Percentiles rank a stretch among this genome's conserved stretches.
These are phyloP conservation scores for Clarireedia homoeocarpa DNA, from an alignment of 2,329 filamentous ascomycete species.

Conservation along the genomic window DNA sequence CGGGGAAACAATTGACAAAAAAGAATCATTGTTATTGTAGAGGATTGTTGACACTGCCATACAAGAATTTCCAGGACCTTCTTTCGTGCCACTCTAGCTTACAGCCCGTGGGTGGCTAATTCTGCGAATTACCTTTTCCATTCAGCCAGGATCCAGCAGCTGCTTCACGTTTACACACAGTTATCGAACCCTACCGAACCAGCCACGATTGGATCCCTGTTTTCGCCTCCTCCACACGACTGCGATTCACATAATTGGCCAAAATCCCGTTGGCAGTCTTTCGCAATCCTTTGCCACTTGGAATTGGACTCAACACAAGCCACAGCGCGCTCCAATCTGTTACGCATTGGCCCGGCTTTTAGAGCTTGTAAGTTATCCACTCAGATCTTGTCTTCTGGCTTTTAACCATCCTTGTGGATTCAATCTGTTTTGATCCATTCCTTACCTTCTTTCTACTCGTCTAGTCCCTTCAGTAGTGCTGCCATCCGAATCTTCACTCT, in stretches of 20 bases:
- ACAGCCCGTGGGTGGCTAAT: neutral
- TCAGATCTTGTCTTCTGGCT: neutral
- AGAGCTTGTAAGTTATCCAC: neutral
- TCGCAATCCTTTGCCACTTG: neutral
- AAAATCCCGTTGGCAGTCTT: neutral
- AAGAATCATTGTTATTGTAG: neutral
- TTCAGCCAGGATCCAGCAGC: neutral
- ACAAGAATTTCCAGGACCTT: neutral
- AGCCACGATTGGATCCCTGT: slow-evolving; percentile 6
- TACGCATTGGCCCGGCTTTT: neutral
- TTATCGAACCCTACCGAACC: slow-evolving; percentile 1
- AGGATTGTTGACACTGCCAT: neutral
- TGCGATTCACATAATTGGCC: neutral
- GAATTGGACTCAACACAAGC: neutral
- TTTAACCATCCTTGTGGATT: neutral
- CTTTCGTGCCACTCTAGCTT: neutral
- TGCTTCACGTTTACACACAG: slow-evolving; percentile 1
- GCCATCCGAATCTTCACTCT: neutral
- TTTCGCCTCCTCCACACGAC: slow-evolving; percentile 8
- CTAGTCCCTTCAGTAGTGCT: neutral
- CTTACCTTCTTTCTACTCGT: neutral
- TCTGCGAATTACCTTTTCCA: neutral
- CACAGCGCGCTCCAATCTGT: neutral
- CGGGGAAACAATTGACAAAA: too few species aligned
- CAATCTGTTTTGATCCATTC: neutral